These are phyloP conservation scores for Phytophthora citricola DNA, from an alignment of 352 stramenopile species.

Conservation along the genomic window DNA sequence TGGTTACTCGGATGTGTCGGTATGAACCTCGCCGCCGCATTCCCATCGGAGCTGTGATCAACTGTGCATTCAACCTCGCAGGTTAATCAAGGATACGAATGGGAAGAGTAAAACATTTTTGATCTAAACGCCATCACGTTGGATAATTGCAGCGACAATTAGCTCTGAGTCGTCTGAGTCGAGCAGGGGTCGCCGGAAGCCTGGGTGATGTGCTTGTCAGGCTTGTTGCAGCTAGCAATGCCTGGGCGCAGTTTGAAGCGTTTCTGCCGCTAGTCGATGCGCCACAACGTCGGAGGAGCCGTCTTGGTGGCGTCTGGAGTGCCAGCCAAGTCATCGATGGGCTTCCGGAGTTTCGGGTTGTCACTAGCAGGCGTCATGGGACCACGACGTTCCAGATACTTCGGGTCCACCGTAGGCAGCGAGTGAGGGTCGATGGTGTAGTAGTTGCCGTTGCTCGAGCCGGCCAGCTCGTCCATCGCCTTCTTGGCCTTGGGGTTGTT, in stretches of 20 bases:
- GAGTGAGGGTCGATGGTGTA: conserved; percentile 9
- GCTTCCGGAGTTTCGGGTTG: not conserved
- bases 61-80: too few species aligned
- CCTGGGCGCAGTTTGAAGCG: too few species aligned
- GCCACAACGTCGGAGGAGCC: too few species aligned
- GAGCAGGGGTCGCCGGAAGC: conserved; percentile 25
- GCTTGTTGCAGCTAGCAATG: conserved; percentile 34
- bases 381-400: not conserved
- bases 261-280: too few species aligned
- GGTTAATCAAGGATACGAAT: too few species aligned
- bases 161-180: conserved; percentile 5
- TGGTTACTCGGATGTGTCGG: too few species aligned
- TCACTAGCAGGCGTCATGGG: not conserved
- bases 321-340: too few species aligned
- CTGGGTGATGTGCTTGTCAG: conserved; percentile 33
- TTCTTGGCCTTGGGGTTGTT: conserved; percentile 27
- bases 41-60: too few species aligned
- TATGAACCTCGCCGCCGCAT: too few species aligned
- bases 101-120: too few species aligned
- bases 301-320: too few species aligned
- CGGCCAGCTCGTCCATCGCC: conserved; percentile 17
- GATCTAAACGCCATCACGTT: not conserved
- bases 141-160: not conserved
- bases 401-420: conserved; percentile 1
- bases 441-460: conserved; percentile 5